Conservation (phyloP, 768 basidiomycete species). For the Flagelloscypha sp. region DNA sequence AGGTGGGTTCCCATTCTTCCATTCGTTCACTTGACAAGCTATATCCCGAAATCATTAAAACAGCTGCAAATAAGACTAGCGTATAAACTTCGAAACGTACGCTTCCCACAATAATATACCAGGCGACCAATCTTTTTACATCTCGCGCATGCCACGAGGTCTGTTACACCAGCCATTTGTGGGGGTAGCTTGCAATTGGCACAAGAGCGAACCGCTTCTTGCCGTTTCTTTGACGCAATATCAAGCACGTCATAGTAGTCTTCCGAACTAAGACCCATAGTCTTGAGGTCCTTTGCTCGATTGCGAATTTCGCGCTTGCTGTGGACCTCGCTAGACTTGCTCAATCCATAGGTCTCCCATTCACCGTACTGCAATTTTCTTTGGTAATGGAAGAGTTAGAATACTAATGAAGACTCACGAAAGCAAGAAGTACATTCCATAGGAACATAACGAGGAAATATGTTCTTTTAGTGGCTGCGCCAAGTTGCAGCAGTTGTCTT, state of each 20-base stretch:
- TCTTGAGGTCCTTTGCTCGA: conserved; percentile 3
- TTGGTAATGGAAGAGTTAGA: neutral
- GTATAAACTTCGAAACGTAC: conserved; percentile 12
- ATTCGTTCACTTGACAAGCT: conserved; percentile 11
- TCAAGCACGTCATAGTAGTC: no score
- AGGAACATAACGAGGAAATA: conserved; percentile 12
- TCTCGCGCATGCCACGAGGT: no score
- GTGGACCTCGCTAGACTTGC: conserved; percentile 4
- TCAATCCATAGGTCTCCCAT: conserved; percentile 9
- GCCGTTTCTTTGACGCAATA: no score
- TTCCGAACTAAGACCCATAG: no score
- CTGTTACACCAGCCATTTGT: conserved; percentile 7
- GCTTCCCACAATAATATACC: no score
- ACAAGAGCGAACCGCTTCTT: conserved; percentile 7
- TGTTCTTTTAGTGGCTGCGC: conserved; percentile 1
- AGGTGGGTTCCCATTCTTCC: conserved; percentile 11
- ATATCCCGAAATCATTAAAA: conserved; percentile 2
- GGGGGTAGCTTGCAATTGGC: conserved; percentile 9
- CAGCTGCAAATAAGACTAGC: neutral
- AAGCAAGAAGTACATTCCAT: conserved; percentile 12
- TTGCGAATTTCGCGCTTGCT: neutral
- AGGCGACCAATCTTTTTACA: no score
- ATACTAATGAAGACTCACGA: conserved; percentile 3
- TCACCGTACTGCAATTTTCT: conserved; percentile 9
- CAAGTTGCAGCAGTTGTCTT: conserved; percentile 1